Evolutionary conservation across 129 eudicot species (phyloP), one percentile per base, ranked within the genome.

Genomic region (Solidago caesia): DNA sequence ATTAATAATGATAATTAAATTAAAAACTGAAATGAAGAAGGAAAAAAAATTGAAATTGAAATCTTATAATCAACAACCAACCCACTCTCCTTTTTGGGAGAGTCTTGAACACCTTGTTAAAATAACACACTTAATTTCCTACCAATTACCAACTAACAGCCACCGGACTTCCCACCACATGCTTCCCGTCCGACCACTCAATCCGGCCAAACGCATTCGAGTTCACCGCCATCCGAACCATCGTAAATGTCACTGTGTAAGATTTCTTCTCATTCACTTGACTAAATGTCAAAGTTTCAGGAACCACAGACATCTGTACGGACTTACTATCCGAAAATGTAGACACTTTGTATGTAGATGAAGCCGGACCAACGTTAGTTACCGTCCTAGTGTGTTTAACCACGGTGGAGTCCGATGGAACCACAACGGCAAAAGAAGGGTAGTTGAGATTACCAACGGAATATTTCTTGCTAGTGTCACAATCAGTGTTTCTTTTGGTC

Each of bases 181-280:
- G 85, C 77, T 94, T 90, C 75, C 96, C 99, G 69, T 91, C 97
- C 41, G 93, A 87, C 99, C 99, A 94, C 80, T 83, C 97, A 15
- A 94, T 91, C 75, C 93, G 81, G 4, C 93, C 99, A 72, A 88
- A 94, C 62, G 4, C 82, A 71, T 88, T 88, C 2, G 92, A 76
- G 25, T 59, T 80, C 41, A 85, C 75, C 43, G 99, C 76, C 91
- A 83, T 86, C 2, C 89, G 49, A 21, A 79, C 75, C 4, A 86
- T 85, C 2, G 82, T 76, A 70, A 94, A 94, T 2, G 89, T 91
- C 72, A 82, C 97, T 1, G 91, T 82, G 70, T 87, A 94, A 13
- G 97, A 82, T 55, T 88, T 76, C 82, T 90, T 90, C 91, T 94
- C 96, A 45, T 88, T 86, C 44, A 70, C 63, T 49, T 88, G 62